A percentile compares a stretch with the other conserved stretches of the same genome.
Evolutionary conservation across 2,329 filamentous ascomycete genomes (phyloP).

Genomic region (Pestalotiopsis sp.): DNA sequence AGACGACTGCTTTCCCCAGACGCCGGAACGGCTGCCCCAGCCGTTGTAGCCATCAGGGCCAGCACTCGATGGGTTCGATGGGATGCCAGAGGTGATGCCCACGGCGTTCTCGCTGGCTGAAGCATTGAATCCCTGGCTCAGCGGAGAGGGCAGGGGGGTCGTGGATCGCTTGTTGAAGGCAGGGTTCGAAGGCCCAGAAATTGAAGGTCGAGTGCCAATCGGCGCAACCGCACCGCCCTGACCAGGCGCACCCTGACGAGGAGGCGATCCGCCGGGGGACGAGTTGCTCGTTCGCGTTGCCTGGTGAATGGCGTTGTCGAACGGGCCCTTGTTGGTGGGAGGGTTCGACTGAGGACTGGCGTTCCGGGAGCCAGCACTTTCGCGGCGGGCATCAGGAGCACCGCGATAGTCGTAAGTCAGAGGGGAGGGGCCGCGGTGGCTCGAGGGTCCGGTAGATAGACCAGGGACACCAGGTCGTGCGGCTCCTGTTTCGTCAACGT

Average conservation of each 20-base stretch:
- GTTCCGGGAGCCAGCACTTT: constrained; percentile 63
- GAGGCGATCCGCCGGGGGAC: constrained; percentile 78
- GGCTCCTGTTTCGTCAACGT: constrained; percentile 67
- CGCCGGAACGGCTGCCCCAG: constrained; percentile 79
- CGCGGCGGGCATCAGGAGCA: constrained; percentile 40
- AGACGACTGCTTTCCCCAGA: constrained; percentile 83
- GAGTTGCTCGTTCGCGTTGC: constrained; percentile 80
- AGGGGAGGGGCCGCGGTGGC: constrained; percentile 75
- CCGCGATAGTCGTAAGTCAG: constrained; percentile 68
- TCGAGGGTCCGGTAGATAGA: constrained; percentile 60
- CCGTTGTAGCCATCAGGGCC: constrained; percentile 52
- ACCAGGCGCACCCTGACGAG: constrained; percentile 60
- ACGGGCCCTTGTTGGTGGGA: constrained; percentile 57
- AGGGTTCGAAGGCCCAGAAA: constrained; percentile 55
- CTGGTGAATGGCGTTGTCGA: constrained; percentile 63
- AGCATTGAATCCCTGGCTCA: constrained; percentile 70
- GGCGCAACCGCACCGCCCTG: constrained; percentile 74
- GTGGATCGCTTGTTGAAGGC: constrained; percentile 78
- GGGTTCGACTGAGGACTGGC: constrained; percentile 77
- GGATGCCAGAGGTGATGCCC: constrained; percentile 43
- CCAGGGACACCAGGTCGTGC: constrained; percentile 67
- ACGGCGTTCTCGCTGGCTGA: constrained; percentile 46
- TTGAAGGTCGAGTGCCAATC: constrained; percentile 84
- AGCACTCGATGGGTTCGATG: constrained; percentile 56
- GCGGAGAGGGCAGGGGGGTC: constrained; percentile 86